These are phyloP conservation scores for Huntiella abstrusa DNA, from an alignment of 2,329 filamentous ascomycete genomes.

Conservation along the genomic window DNA sequence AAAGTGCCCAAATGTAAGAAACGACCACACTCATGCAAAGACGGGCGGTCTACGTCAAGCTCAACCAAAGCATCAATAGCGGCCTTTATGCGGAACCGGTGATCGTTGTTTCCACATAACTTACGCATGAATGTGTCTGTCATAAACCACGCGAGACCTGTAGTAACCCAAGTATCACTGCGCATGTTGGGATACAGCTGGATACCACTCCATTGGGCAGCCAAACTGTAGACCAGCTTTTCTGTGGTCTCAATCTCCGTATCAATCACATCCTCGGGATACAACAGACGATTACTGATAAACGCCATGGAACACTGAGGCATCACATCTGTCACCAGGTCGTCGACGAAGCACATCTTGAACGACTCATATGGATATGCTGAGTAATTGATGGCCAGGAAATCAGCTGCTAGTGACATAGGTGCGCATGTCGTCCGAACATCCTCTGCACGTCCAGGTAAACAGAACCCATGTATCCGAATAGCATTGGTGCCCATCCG, in stretches of 20 bases:
- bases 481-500: slow-evolving; percentile 76
- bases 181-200: slow-evolving; percentile 72
- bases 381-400: slow-evolving; percentile 72
- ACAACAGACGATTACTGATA: slow-evolving; percentile 71
- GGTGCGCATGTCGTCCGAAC: slow-evolving; percentile 75
- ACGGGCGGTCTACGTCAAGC: slow-evolving; percentile 63
- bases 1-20: slow-evolving; percentile 62
- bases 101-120: slow-evolving; percentile 86
- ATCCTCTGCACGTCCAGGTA: slow-evolving; percentile 66
- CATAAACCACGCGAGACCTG: slow-evolving; percentile 87
- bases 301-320: slow-evolving; percentile 71
- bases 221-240: slow-evolving; percentile 62
- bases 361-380: slow-evolving; percentile 84
- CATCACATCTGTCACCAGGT: slow-evolving; percentile 56
- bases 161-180: slow-evolving; percentile 70
- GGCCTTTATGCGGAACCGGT: slow-evolving; percentile 73
- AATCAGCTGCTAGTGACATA: slow-evolving; percentile 73
- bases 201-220: slow-evolving; percentile 86
- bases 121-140: slow-evolving; percentile 82
- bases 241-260: slow-evolving; percentile 66
- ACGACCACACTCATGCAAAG: slow-evolving; percentile 61
- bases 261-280: slow-evolving; percentile 70
- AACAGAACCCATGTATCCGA: slow-evolving; percentile 77
- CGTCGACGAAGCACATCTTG: slow-evolving; percentile 87
- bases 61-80: slow-evolving; percentile 68